A percentile compares a stretch with the other conserved stretches of the same genome.
Evolutionary conservation across 1,284 basidiomycete genomes (phyloP).

Genomic region (Cutaneotrichosporon sp.): DNA sequence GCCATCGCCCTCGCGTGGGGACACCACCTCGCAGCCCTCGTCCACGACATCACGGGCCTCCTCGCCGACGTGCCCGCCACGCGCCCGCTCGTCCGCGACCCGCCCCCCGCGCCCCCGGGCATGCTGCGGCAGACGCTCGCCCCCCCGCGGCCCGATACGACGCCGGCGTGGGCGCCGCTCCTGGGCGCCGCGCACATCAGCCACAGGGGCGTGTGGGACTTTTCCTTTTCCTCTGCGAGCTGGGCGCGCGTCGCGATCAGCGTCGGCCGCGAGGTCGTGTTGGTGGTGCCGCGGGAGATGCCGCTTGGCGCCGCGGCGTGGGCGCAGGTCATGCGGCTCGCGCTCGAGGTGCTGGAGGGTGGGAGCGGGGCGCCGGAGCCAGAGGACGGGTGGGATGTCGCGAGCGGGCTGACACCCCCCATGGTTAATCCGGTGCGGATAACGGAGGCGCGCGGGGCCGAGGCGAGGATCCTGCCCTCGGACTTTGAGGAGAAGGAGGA

Average conservation of each 20-base stretch:
- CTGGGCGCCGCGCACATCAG: background rate
- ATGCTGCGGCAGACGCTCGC: background rate
- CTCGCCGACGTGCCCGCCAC: background rate
- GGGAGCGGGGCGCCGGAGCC: background rate
- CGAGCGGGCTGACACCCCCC: background rate
- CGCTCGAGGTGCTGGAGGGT: background rate
- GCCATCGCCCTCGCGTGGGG: background rate
- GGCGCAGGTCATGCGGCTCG: background rate
- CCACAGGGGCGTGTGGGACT: background rate
- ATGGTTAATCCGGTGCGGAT: background rate
- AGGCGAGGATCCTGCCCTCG: background rate
- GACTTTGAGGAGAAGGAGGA: background rate
- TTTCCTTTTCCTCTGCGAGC: background rate
- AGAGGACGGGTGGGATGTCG: background rate
- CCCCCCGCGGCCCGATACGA: background rate
- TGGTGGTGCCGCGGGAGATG: background rate
- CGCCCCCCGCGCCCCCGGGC: background rate
- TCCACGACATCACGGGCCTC: background rate
- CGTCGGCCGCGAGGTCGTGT: background rate
- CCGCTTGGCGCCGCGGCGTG: background rate
- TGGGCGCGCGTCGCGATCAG: background rate
- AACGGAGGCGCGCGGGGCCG: background rate
- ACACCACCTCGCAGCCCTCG: background rate
- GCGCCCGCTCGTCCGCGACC: background rate
- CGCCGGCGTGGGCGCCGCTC: background rate